phyloP scores from a whole-genome alignment of 805 yeast species.

The Yarrowia bubula region DNA sequence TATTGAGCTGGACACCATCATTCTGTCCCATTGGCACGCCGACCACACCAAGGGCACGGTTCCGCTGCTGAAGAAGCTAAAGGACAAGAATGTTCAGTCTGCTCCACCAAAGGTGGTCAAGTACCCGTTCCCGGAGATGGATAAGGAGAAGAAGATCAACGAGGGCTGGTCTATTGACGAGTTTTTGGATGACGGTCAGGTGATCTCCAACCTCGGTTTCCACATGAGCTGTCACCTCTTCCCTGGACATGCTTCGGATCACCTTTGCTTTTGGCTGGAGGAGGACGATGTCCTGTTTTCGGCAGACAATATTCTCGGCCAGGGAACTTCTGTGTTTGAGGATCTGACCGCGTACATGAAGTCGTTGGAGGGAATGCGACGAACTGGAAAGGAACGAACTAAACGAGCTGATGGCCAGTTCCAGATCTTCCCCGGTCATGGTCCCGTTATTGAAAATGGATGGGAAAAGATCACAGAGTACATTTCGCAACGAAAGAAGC shows the following conservation, averaged over 20 bases:
- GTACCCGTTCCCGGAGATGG: slow-evolving; percentile 26
- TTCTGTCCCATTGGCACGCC: slow-evolving; percentile 42
- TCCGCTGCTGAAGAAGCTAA: slow-evolving; percentile 10
- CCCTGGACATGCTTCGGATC: slow-evolving; percentile 44
- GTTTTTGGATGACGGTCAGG: slow-evolving; percentile 35
- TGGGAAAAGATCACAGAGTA: slow-evolving; percentile 37
- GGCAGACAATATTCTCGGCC: slow-evolving; percentile 43
- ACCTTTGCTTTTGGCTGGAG: slow-evolving; percentile 39
- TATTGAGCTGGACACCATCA: slow-evolving; percentile 35
- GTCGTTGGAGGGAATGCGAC: slow-evolving; percentile 36
- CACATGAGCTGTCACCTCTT: slow-evolving; percentile 36
- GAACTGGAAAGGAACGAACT: slow-evolving; percentile 25
- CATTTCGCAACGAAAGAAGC: slow-evolving; percentile 39
- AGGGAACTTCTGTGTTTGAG: slow-evolving; percentile 41
- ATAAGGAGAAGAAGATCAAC: slow-evolving; percentile 2
- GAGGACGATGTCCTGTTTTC: slow-evolving; percentile 40
- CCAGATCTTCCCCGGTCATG: slow-evolving; percentile 42
- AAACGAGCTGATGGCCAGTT: slow-evolving; percentile 1
- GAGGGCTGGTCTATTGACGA: slow-evolving; percentile 27
- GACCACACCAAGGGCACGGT: slow-evolving; percentile 37
- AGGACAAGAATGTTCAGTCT: slow-evolving; percentile 10
- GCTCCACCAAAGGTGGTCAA: slow-evolving; percentile 18
- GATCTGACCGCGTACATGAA: slow-evolving; percentile 37
- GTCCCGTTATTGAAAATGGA: slow-evolving; percentile 39
- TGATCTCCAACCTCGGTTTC: slow-evolving; percentile 36